Percentiles rank a stretch among this genome's conserved stretches.
phyloP scores from a whole-genome alignment of 768 basidiomycete species.

The Lactifluus hygrophoroides region DNA sequence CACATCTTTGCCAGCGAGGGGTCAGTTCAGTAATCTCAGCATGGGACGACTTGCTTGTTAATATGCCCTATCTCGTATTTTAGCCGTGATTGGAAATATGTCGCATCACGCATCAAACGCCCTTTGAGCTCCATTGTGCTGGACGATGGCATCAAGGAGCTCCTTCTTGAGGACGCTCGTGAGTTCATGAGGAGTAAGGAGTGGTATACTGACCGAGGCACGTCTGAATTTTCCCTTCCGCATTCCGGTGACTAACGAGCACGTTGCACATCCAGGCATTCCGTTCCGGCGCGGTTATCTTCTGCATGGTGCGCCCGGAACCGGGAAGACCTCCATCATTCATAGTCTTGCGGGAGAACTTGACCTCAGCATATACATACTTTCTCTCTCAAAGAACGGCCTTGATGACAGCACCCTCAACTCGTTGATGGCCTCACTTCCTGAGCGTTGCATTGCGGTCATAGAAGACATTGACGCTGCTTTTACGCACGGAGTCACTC shows the following conservation, averaged over 20 bases:
- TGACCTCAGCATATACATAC: constrained; percentile 60
- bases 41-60: neutral
- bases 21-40: constrained; percentile 22
- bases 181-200: constrained; percentile 60
- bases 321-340: constrained; percentile 74
- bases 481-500: constrained; percentile 39
- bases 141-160: constrained; percentile 58
- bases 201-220: constrained; percentile 71
- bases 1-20: constrained; percentile 41
- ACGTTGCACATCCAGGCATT: constrained; percentile 36
- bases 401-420: constrained; percentile 55
- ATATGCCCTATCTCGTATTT: neutral
- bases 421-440: constrained; percentile 51
- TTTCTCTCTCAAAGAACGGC: constrained; percentile 54
- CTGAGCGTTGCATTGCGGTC: constrained; percentile 63
- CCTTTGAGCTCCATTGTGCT: constrained; percentile 59
- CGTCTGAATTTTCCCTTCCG: neutral
- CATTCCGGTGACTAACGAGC: neutral
- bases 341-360: constrained; percentile 74
- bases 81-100: constrained; percentile 41
- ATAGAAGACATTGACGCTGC: constrained; percentile 85
- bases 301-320: constrained; percentile 68
- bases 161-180: constrained; percentile 55
- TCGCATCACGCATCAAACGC: constrained; percentile 54
- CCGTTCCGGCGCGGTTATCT: constrained; percentile 77